phyloP scores from a whole-genome alignment of 441 rosid genomes.

The Syzygium malaccense region DNA sequence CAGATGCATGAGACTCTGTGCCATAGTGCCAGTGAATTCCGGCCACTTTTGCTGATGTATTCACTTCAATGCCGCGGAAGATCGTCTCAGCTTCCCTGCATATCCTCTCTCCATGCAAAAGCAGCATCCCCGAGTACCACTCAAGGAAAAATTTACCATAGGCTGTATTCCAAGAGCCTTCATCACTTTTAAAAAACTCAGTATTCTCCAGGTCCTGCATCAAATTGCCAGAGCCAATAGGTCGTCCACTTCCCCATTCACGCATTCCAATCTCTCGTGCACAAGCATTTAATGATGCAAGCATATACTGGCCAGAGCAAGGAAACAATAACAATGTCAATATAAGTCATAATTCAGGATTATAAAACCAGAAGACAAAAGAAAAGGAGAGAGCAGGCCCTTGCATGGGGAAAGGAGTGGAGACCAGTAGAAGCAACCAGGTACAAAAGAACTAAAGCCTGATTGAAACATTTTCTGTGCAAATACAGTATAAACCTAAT shows the following conservation, averaged over 20 bases:
- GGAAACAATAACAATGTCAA: not conserved
- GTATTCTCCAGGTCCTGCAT: constrained; percentile 32
- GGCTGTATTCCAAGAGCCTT: constrained; percentile 38
- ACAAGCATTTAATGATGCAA: constrained; percentile 32
- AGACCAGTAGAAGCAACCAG: not conserved
- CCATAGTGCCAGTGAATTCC: constrained; percentile 43
- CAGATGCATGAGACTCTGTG: constrained; percentile 34
- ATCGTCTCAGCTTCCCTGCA: constrained; percentile 30
- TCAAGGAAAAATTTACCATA: constrained; percentile 37
- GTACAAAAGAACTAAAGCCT: not conserved
- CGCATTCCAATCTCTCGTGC: constrained; percentile 27
- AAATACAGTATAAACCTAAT: not conserved
- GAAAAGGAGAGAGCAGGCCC: not conserved
- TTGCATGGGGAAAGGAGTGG: not conserved
- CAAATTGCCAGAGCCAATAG: constrained; percentile 22
- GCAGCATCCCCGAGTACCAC: constrained; percentile 45
- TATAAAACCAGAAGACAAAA: not conserved
- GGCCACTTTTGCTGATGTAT: constrained; percentile 32
- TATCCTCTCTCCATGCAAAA: constrained; percentile 43
- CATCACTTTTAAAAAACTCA: constrained; percentile 30
- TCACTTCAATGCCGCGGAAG: constrained; percentile 23
- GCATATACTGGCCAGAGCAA: constrained; percentile 34
- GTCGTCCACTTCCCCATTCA: constrained; percentile 42
- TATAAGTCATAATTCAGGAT: not conserved
- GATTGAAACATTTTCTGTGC: not conserved